phyloP scores from a whole-genome alignment of 2,329 filamentous ascomycete species.

The Botrytis tulipae region DNA sequence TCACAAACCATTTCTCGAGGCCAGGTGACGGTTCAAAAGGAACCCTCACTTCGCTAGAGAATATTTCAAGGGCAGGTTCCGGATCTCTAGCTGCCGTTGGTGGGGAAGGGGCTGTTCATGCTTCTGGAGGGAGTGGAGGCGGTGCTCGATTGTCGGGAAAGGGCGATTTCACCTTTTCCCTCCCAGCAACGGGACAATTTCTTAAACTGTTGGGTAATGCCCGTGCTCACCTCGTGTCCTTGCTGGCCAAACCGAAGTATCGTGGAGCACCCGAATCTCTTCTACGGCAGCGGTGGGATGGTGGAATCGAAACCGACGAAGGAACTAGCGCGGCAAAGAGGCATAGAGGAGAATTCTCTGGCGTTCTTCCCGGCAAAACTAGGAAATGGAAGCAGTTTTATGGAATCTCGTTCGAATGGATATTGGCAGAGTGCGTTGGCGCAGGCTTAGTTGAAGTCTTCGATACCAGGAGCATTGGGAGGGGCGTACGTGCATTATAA shows the following conservation, averaged over 20 bases:
- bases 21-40: slow-evolving; percentile 44
- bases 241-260: slow-evolving; percentile 59
- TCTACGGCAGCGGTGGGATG: slow-evolving; percentile 69
- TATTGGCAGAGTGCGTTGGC: slow-evolving; percentile 68
- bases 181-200: slow-evolving; percentile 66
- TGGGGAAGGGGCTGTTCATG: slow-evolving; percentile 62
- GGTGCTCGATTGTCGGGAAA: slow-evolving; percentile 31
- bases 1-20: slow-evolving; percentile 44
- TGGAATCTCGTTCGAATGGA: slow-evolving; percentile 69
- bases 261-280: slow-evolving; percentile 61
- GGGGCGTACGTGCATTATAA: slow-evolving; percentile 52
- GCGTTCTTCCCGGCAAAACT: slow-evolving; percentile 59
- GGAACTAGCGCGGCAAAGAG: slow-evolving; percentile 48
- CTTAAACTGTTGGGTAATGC: slow-evolving; percentile 63
- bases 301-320: slow-evolving; percentile 53
- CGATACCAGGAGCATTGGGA: slow-evolving; percentile 70
- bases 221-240: slow-evolving; percentile 58
- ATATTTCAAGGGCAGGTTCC: slow-evolving; percentile 63
- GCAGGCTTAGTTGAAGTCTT: slow-evolving; percentile 71
- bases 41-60: slow-evolving; percentile 59
- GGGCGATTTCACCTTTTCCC: slow-evolving; percentile 52
- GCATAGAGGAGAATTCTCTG: slow-evolving; percentile 54
- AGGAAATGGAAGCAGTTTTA: slow-evolving; percentile 70
- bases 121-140: slow-evolving; percentile 53
- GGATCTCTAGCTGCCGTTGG: slow-evolving; percentile 69